Evolutionary conservation across 441 rosid species (phyloP), one percentile per base, ranked within the genome.

Genomic region (Dalechampia spathulata): DNA sequence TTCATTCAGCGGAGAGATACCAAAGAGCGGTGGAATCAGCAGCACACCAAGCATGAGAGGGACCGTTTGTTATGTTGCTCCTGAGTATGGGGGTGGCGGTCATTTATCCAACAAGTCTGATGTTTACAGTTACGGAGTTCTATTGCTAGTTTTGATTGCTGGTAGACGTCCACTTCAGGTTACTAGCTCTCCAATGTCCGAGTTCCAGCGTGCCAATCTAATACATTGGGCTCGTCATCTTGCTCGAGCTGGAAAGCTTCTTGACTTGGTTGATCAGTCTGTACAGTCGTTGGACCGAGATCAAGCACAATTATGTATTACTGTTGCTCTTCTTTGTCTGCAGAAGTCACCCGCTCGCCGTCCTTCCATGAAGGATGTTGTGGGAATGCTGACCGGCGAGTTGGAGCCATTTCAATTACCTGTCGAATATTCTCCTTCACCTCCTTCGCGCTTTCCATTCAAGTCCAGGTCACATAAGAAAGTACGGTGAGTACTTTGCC

Each of bases 11-110:
- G n/a, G n/a, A n/a, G n/a, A n/a, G n/a, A n/a, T n/a, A n/a, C n/a
- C n/a, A n/a, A n/a, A 71, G 68, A 83, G 95, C 48, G 80, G 84
- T 17, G 92, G 90, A 26, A 60, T 83, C 30, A 78, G 87, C 39
- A 91, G 96, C 68, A 87, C 96, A 0, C 98, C 96, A n/a, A 91
- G 96, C 62, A 86, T 87, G 98, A 78, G 98, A 75, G 98, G 98
- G 64, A 91, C 96, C 0, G 82, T 91, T 41, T 87, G 95, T 66
- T 91, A 91, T 49, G 72, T 79, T 46, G 96, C 98, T 17, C 98
- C 96, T 0, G 98, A 91, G 69, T 91, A 78, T 37, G 76, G 92
- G 10, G 86, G 82, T 0, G 88, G 84, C 0, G 86, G 78, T 30
- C 81, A 68, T 56, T 56, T 91, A 32, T 87, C 95, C 0, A 96